phyloP scores from a whole-genome alignment of 164 flowering plant species.

The Chimonanthus salicifolius region DNA sequence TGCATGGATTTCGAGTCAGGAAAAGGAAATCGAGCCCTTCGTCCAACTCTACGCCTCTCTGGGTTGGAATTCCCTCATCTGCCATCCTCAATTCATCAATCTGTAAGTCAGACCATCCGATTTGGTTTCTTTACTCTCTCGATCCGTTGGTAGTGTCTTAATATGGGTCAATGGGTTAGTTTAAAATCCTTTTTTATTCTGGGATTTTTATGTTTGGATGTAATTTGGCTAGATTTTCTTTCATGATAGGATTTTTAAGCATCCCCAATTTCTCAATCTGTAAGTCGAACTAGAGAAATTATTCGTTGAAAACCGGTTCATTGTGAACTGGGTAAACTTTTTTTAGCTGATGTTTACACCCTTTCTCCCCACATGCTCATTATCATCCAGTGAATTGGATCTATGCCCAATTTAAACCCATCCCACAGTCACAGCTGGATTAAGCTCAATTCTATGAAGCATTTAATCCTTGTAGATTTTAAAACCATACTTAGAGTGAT shows the following conservation, averaged over 20 bases:
- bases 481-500: too few relatives aligned
- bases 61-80: constrained; percentile 88
- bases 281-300: constrained; percentile 13
- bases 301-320: too few relatives aligned
- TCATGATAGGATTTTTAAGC: constrained; percentile 8
- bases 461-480: too few relatives aligned
- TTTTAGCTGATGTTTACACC: too few relatives aligned
- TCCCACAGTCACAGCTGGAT: too few relatives aligned
- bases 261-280: constrained; percentile 78
- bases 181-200: too few relatives aligned
- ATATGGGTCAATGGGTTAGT: background rate
- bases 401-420: too few relatives aligned
- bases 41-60: constrained; percentile 69
- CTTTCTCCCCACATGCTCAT: too few relatives aligned
- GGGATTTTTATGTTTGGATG: background rate
- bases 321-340: too few relatives aligned
- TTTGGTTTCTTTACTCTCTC: background rate
- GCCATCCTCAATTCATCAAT: constrained; percentile 81
- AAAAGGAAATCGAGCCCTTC: constrained; percentile 60
- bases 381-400: too few relatives aligned
- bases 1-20: constrained; percentile 93
- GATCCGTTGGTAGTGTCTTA: background rate
- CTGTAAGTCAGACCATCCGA: constrained; percentile 26
- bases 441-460: too few relatives aligned
- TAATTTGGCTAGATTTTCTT: too few relatives aligned